phyloP scores from a whole-genome alignment of 2,329 filamentous ascomycete species.

The Fusarium acutatum region DNA sequence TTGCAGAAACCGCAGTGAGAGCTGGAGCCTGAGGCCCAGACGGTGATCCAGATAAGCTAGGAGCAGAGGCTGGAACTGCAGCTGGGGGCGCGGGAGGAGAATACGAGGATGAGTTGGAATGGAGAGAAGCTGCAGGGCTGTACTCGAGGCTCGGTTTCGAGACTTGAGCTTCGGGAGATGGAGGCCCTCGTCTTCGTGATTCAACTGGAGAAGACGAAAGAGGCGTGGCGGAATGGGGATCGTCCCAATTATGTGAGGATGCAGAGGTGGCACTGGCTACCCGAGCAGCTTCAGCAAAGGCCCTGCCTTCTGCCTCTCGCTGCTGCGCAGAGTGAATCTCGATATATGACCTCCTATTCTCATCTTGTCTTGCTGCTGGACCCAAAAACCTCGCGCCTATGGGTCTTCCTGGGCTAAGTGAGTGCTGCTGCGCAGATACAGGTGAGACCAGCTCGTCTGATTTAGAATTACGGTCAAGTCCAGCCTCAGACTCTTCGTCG shows the following conservation, averaged over 20 bases:
- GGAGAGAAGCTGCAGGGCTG: constrained; percentile 54
- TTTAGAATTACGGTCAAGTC: constrained; percentile 17
- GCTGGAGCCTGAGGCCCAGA: not conserved
- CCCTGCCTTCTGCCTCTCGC: constrained; percentile 67
- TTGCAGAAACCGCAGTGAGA: not conserved
- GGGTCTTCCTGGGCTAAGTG: constrained; percentile 46
- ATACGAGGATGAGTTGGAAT: constrained; percentile 46
- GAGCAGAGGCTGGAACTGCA: constrained; percentile 9
- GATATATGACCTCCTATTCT: constrained; percentile 66
- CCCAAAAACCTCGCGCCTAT: constrained; percentile 53
- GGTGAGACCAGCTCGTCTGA: constrained; percentile 30
- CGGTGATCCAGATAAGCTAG: not conserved
- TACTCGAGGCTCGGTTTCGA: constrained; percentile 46
- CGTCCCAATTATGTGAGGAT: constrained; percentile 47
- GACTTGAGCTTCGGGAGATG: constrained; percentile 42
- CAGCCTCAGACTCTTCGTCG: constrained; percentile 26
- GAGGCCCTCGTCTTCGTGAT: constrained; percentile 32
- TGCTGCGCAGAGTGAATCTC: constrained; percentile 68
- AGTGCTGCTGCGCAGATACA: constrained; percentile 29
- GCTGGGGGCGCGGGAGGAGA: constrained; percentile 29
- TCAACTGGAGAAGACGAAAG: constrained; percentile 38
- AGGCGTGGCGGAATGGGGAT: constrained; percentile 40
- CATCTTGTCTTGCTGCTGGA: constrained; percentile 54
- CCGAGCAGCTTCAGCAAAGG: constrained; percentile 61
- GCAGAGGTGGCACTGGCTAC: constrained; percentile 47